Percentiles rank a stretch among this genome's conserved stretches.
Evolutionary conservation across 805 yeast species (phyloP).

Genomic region (Lachancea thermotolerans): DNA sequence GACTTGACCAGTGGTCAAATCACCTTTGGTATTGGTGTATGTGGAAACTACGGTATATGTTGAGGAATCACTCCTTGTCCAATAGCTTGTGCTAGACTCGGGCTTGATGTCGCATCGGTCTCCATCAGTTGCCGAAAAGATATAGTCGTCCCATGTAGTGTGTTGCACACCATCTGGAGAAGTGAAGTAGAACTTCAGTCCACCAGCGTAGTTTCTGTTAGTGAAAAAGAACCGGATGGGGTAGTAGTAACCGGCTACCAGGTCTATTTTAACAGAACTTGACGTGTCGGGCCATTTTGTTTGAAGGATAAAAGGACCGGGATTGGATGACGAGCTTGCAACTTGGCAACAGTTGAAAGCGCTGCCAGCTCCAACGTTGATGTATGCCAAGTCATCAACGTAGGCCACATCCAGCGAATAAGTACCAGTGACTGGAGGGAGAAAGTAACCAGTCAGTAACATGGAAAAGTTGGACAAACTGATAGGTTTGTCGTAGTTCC

Average conservation of each 20-base stretch:
- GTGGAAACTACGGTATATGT: conserved; percentile 10
- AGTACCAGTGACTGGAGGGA: conserved; percentile 25
- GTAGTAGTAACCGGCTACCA: conserved; percentile 24
- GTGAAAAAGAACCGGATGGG: conserved; percentile 26
- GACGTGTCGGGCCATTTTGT: conserved; percentile 10
- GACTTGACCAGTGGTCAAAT: conserved; percentile 7
- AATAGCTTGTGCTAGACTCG: conserved; percentile 6
- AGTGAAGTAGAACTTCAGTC: conserved; percentile 13
- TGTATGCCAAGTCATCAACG: conserved; percentile 31
- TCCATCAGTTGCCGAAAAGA: conserved; percentile 12
- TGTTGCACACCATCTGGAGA: conserved; percentile 17
- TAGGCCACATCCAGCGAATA: conserved; percentile 20
- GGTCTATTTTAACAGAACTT: conserved; percentile 11
- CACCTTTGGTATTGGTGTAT: conserved; percentile 8
- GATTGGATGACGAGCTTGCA: conserved; percentile 1
- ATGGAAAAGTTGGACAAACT: conserved; percentile 17
- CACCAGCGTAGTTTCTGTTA: conserved; percentile 16
- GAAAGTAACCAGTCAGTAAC: conserved; percentile 23
- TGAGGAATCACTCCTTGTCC: conserved; percentile 6
- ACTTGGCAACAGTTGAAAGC: conserved; percentile 33
- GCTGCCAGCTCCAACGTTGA: conserved; percentile 28
- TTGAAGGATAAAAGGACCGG: conserved; percentile 7
- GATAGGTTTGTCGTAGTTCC: conserved; percentile 9
- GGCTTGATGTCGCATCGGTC: conserved; percentile 2
- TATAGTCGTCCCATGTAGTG: conserved; percentile 13